Percentiles rank a stretch among this genome's conserved stretches.
Evolutionary conservation across 2,329 filamentous ascomycete species (phyloP).

Genomic region (Aspergillus ibericus): DNA sequence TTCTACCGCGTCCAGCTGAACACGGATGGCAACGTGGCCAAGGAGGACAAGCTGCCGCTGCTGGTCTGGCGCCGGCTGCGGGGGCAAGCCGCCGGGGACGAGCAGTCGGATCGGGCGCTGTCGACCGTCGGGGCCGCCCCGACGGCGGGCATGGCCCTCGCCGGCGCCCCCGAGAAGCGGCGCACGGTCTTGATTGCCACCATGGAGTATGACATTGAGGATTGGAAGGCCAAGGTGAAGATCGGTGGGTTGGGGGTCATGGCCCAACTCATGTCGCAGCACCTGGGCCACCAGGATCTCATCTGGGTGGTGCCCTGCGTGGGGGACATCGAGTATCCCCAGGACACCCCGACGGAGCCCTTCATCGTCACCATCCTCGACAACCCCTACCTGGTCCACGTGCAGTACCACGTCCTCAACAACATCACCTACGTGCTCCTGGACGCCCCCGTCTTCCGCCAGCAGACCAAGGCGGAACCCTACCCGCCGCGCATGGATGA

Average conservation of each 20-base stretch:
- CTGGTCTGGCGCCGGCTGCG: background rate
- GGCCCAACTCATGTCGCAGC: conserved; percentile 67
- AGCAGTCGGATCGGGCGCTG: conserved; percentile 26
- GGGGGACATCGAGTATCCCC: conserved; percentile 62
- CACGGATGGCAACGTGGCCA: conserved; percentile 45
- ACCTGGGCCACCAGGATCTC: conserved; percentile 62
- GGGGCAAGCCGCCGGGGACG: conserved; percentile 26
- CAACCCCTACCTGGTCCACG: conserved; percentile 59
- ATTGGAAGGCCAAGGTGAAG: conserved; percentile 69
- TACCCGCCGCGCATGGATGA: conserved; percentile 69
- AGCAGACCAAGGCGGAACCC: conserved; percentile 61
- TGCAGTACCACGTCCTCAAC: conserved; percentile 61
- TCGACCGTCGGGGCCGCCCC: background rate
- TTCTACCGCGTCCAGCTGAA: conserved; percentile 66
- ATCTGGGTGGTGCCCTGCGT: conserved; percentile 64
- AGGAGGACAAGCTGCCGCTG: conserved; percentile 1
- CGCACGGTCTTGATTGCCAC: conserved; percentile 65
- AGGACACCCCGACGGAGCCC: conserved; percentile 57
- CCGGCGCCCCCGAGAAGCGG: conserved; percentile 27
- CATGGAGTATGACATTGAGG: conserved; percentile 70
- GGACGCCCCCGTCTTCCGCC: conserved; percentile 65
- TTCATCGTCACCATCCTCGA: conserved; percentile 63
- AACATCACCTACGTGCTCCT: conserved; percentile 69
- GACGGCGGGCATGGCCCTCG: conserved; percentile 10
- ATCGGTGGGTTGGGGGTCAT: conserved; percentile 69